phyloP scores from a whole-genome alignment of 208 protist species.

The Strigomonas culicis region DNA sequence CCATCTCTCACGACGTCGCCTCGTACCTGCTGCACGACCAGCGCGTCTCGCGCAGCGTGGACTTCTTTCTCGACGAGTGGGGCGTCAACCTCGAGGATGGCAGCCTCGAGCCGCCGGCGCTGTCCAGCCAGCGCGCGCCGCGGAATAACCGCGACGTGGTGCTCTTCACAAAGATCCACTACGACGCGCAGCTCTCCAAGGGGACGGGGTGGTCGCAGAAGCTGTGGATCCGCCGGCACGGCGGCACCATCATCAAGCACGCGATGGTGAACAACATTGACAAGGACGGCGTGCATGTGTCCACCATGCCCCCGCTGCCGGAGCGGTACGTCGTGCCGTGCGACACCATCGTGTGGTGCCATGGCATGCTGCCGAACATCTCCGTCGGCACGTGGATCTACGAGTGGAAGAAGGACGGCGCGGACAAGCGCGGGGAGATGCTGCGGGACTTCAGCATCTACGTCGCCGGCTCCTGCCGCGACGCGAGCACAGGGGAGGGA shows the following conservation, averaged over 20 bases:
- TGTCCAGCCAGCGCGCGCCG: slow-evolving; percentile 28
- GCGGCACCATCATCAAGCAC: slow-evolving; percentile 62
- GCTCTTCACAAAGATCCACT: slow-evolving; percentile 71
- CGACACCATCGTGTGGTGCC: slow-evolving; percentile 84
- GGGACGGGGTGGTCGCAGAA: slow-evolving; percentile 82
- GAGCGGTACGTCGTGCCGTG: slow-evolving; percentile 58
- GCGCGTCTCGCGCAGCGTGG: slow-evolving; percentile 61
- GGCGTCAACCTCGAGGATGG: slow-evolving; percentile 77
- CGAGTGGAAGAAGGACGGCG: slow-evolving; percentile 87
- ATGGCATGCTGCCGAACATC: slow-evolving; percentile 82
- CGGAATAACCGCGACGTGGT: slow-evolving; percentile 80
- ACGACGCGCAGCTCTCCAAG: slow-evolving; percentile 75
- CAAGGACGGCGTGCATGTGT: slow-evolving; percentile 58
- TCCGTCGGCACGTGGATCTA: slow-evolving; percentile 77
- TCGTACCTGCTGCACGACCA: slow-evolving; percentile 84
- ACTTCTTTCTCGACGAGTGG: slow-evolving; percentile 77
- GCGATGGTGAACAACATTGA: slow-evolving; percentile 67
- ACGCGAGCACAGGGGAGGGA: slow-evolving; percentile 66
- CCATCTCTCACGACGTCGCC: slow-evolving; percentile 81
- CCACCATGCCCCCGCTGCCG: slow-evolving; percentile 41
- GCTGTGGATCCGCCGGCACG: slow-evolving; percentile 72
- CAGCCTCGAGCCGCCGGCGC: slow-evolving; percentile 20
- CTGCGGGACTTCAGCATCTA: slow-evolving; percentile 78
- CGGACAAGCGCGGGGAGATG: slow-evolving; percentile 71
- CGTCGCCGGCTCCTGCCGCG: slow-evolving; percentile 66